Evolutionary conservation across 768 basidiomycete species (phyloP), one percentile per base, ranked within the genome.

Genomic region (Boletales sp.): DNA sequence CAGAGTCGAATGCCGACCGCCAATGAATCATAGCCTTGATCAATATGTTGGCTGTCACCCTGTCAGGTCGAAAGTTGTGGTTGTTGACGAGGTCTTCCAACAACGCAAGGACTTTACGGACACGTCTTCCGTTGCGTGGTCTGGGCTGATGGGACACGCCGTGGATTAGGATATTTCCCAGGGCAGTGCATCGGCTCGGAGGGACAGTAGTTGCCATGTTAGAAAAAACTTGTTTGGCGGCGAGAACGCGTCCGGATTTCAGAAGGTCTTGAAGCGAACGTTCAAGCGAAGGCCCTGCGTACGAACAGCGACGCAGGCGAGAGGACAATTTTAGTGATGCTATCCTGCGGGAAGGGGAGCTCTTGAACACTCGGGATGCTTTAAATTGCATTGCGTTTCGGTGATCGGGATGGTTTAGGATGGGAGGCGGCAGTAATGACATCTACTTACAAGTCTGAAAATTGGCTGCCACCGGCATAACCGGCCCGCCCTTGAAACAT

Each of bases 401-500:
- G 40, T 47, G 48, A 52, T 50, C 38, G 54, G 28, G 47, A 55
- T 53, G 41, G 35, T 40, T 47, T 44, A 2, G 64, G 52, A 18
- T 60, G 49, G 41, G 41, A 4, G 25, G 40, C 12, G 41, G 54
- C 36, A 2, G 21, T 21, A 59, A 57, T 40, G 66, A 57, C 35
- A 19, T 49, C n/a, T 63, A 68, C 18, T 21, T 4, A 4, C 4
- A n/a, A n/a, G n/a, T n/a, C n/a, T n/a, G 55, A 48, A 46, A 73
- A 65, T 46, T 77, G 70, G 30, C 44, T 62, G 63, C 57, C 64
- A 58, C 63, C 70, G 61, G 64, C 64, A 68, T 72, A 72, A 70
- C 66, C 49, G 46, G 61, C 57, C 70, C 67, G 75, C 70, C 85
- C 85, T 85, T 82, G 82, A 83, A 77, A 86, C 86, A 87, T 87